These are phyloP conservation scores for Rhodotorula toruloides DNA, from an alignment of 768 basidiomycete genomes.

Conservation along the genomic window DNA sequence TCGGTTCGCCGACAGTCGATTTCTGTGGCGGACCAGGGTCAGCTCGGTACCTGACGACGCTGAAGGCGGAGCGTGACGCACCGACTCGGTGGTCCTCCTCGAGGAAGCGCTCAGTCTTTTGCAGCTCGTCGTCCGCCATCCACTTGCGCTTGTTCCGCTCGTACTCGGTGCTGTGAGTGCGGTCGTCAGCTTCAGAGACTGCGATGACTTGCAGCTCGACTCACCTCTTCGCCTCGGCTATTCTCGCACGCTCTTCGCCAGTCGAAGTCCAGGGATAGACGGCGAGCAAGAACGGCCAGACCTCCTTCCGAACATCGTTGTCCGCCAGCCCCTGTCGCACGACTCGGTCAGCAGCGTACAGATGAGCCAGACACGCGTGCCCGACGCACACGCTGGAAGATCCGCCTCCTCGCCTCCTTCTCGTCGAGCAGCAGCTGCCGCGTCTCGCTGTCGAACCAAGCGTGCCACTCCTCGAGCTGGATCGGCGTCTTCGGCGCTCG, in stretches of 20 bases:
- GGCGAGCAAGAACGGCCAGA: constrained; percentile 88
- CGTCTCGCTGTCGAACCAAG: constrained; percentile 58
- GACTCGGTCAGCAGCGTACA: background rate
- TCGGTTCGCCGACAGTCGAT: constrained; percentile 97
- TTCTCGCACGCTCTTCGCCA: constrained; percentile 56
- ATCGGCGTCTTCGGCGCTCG: constrained; percentile 74
- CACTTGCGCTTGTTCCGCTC: constrained; percentile 68
- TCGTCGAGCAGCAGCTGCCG: constrained; percentile 45
- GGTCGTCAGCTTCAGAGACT: background rate
- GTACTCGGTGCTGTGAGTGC: constrained; percentile 61
- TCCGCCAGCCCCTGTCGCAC: constrained; percentile 53
- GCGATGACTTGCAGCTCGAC: constrained; percentile 13
- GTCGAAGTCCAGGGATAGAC: constrained; percentile 76
- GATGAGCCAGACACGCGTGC: background rate
- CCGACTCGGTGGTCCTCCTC: constrained; percentile 58
- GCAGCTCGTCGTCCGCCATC: constrained; percentile 76
- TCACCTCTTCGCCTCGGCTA: constrained; percentile 64
- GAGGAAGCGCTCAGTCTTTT: constrained; percentile 68
- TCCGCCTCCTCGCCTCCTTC: constrained; percentile 67
- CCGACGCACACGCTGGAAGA: constrained; percentile 60
- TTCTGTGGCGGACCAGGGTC: constrained; percentile 50
- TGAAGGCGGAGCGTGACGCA: constrained; percentile 1
- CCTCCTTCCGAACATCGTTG: constrained; percentile 60
- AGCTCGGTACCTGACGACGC: constrained; percentile 14
- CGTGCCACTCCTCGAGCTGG: constrained; percentile 64